Evolutionary conservation across 352 stramenopile species (phyloP), one percentile per base, ranked within the genome.

Genomic region (Thalassiosira livingstoniorum): DNA sequence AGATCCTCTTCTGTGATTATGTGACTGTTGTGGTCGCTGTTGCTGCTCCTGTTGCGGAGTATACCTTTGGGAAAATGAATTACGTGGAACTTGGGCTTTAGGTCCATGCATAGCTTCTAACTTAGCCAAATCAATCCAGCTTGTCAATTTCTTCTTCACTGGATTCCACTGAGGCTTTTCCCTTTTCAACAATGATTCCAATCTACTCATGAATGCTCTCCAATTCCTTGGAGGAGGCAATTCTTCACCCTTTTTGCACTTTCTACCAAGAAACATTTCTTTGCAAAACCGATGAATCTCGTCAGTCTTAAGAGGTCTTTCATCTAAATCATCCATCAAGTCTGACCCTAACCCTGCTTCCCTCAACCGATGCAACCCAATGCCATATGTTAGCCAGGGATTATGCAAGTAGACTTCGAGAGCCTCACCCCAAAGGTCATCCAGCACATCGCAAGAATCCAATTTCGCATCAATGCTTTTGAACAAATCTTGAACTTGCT

Each of bases 401-500:
- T 95, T 94, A 42, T 83, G 34, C n/a, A 54, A 42, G 45, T 85
- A 72, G 3, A 95, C 83, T 73, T 95, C 91, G 45, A 86, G 65
- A 21, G 39, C 85, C 81, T 95, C 92, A 37, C 78, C 87, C 23
- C 75, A 82, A 39, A 87, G 87, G 67, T 94, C 90, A 84, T 94
- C 92, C 31, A 95, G 45, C 11, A 94, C 86, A 69, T 95, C 92
- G 39, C 94, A 75, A 1, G 75, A 32, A 75, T 94, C 87, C 27
- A 94, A 61, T 57, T 93, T 31, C 13, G 83, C 53, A 69, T 94
- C 90, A 0, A 95, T 60, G 0, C 61, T 43, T 37, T 94, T 87
- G 63, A 88, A 95, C 47, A 90, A 95, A 0, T 91, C 58, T 1
- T 91, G 31, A n/a, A 94, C 77, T 13, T 62, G 25, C 27, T 92